Conservation (phyloP, 306 rosid genomes). For the Sindora glabra region DNA sequence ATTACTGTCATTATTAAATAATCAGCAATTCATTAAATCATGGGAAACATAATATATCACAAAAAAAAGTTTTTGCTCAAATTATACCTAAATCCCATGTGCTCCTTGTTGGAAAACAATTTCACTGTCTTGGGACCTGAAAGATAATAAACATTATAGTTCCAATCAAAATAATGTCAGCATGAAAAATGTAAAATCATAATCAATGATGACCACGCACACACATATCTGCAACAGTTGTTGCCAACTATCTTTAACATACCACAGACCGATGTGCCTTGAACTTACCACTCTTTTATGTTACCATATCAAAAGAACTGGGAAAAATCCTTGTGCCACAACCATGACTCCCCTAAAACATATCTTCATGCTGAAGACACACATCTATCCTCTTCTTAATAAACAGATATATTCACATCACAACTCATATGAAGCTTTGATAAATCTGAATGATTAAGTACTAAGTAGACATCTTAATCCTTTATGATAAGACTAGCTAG, state of each 20-base stretch:
- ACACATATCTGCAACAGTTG: not conserved
- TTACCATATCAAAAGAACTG: not conserved
- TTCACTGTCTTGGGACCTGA: conserved; percentile 93
- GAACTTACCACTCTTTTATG: not conserved
- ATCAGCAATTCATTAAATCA: conserved; percentile 14
- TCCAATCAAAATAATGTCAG: conserved; percentile 8
- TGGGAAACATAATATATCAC: not conserved
- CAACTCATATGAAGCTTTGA: no score
- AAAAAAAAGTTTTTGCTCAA: conserved; percentile 4
- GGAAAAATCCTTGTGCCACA: not conserved
- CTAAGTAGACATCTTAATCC: no score
- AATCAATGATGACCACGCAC: not conserved
- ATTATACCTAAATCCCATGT: conserved; percentile 93
- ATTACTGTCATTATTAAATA: conserved; percentile 54
- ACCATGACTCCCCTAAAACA: not conserved
- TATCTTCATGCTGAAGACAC: not conserved
- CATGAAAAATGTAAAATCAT: not conserved
- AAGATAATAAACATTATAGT: conserved; percentile 20
- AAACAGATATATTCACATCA: not conserved
- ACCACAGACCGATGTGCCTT: not conserved
- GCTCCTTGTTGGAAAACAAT: conserved; percentile 88
- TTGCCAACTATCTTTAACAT: not conserved
- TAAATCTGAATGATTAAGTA: no score
- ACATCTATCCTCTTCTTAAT: not conserved
- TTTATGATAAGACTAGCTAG: not conserved